These are phyloP conservation scores for Geotrichum armillariae DNA, from an alignment of 1,139 yeast genomes.

Conservation along the genomic window DNA sequence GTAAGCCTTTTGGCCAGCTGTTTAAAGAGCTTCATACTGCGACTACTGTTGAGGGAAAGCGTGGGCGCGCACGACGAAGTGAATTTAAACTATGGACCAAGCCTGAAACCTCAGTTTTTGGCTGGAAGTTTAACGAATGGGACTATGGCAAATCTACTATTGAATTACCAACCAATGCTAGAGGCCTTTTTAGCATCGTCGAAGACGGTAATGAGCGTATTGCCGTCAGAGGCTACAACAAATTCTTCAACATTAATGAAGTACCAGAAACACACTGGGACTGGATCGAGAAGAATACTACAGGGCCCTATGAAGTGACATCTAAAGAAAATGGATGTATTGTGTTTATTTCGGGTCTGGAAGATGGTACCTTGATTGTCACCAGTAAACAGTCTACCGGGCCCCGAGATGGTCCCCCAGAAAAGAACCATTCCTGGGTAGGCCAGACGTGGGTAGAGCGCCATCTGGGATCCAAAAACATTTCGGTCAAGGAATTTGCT, in stretches of 20 bases:
- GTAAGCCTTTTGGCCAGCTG: conserved; percentile 9
- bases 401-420: conserved; percentile 32
- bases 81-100: conserved; percentile 34
- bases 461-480: conserved; percentile 50
- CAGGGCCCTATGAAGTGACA: conserved; percentile 80
- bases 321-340: conserved; percentile 95
- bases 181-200: conserved; percentile 73
- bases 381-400: conserved; percentile 94
- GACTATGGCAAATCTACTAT: conserved; percentile 65
- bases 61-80: conserved; percentile 30
- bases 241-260: conserved; percentile 85
- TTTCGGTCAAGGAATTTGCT: conserved; percentile 55
- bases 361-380: conserved; percentile 69
- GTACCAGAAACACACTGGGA: conserved; percentile 52
- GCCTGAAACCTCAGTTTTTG: conserved; percentile 31
- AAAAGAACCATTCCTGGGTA: conserved; percentile 70
- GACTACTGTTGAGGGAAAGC: conserved; percentile 13
- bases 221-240: conserved; percentile 87
- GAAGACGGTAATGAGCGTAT: conserved; percentile 41
- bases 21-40: conserved; percentile 14
- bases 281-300: conserved; percentile 47
- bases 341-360: conserved; percentile 73
- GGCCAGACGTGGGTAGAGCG: conserved; percentile 60
- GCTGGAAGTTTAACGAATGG: conserved; percentile 90
- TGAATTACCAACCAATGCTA: conserved; percentile 66